Percentiles rank a stretch among this genome's conserved stretches.
These are phyloP conservation scores for Ricinus communis DNA, from an alignment of 345 rosid species.

Conservation along the genomic window DNA sequence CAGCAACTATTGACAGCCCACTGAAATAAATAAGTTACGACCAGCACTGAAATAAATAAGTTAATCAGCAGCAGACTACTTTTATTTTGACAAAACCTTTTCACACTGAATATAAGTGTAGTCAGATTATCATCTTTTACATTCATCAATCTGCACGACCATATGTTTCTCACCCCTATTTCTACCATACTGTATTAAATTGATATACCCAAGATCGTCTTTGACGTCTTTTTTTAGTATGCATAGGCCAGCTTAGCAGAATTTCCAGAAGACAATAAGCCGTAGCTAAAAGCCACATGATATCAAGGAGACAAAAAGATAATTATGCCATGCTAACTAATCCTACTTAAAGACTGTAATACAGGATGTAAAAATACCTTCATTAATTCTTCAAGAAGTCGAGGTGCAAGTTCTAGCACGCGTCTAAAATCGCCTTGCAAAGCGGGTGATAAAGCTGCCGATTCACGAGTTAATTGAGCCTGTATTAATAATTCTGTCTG, in stretches of 20 bases:
- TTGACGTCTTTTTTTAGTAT: background rate
- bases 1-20: background rate
- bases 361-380: slow-evolving; percentile 48
- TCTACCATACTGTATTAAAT: too few species aligned
- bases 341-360: background rate
- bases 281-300: background rate
- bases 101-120: background rate
- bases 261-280: background rate
- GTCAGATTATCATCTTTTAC: background rate
- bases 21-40: background rate
- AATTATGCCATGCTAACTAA: background rate
- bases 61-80: background rate
- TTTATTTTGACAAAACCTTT: background rate
- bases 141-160: background rate
- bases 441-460: slow-evolving; percentile 72
- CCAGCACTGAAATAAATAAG: background rate
- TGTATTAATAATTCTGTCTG: slow-evolving; percentile 98
- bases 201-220: background rate
- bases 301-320: background rate
- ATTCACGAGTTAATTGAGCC: slow-evolving; percentile 88
- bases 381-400: slow-evolving; percentile 91
- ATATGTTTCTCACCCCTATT: background rate
- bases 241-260: background rate
- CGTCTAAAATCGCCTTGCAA: slow-evolving; percentile 77
- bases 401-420: slow-evolving; percentile 90